Percentiles rank a stretch among this genome's conserved stretches.
These are phyloP conservation scores for Yamadazyma sp. DNA, from an alignment of 805 yeast genomes.

Conservation along the genomic window DNA sequence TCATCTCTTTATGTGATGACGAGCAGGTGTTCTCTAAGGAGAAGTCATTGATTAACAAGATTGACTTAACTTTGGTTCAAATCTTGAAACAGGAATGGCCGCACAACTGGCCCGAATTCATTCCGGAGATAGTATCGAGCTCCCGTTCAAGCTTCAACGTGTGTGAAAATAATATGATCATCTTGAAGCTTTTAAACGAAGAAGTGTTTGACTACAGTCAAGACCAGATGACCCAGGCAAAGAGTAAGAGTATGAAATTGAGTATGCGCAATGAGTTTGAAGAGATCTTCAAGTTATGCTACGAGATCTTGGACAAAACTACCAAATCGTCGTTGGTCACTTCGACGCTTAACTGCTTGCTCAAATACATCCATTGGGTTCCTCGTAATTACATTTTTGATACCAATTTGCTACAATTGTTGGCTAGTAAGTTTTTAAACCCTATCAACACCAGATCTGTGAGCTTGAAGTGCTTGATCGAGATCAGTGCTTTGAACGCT, in stretches of 20 bases:
- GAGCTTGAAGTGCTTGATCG: slow-evolving; percentile 90
- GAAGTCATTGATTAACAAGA: slow-evolving; percentile 84
- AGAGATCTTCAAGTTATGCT: slow-evolving; percentile 90
- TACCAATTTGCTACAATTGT: slow-evolving; percentile 70
- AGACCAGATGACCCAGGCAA: slow-evolving; percentile 96
- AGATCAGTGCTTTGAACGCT: slow-evolving; percentile 69
- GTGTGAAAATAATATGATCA: slow-evolving; percentile 96
- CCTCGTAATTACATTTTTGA: slow-evolving; percentile 89
- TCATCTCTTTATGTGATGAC: slow-evolving; percentile 85
- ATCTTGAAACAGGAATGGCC: slow-evolving; percentile 99
- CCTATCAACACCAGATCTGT: slow-evolving; percentile 80
- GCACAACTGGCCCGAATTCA: slow-evolving; percentile 94
- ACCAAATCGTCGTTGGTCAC: slow-evolving; percentile 77
- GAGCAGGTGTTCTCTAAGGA: slow-evolving; percentile 68
- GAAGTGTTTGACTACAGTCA: slow-evolving; percentile 96
- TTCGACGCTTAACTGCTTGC: slow-evolving; percentile 79
- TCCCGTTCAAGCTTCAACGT: slow-evolving; percentile 85
- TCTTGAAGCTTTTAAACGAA: slow-evolving; percentile 83
- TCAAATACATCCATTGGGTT: slow-evolving; percentile 91
- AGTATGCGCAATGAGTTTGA: slow-evolving; percentile 89
- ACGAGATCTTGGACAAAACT: slow-evolving; percentile 88
- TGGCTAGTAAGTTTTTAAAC: slow-evolving; percentile 73
- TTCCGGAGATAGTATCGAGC: slow-evolving; percentile 87
- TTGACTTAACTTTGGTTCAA: slow-evolving; percentile 90
- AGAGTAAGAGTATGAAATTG: slow-evolving; percentile 75